Evolutionary conservation across 2,329 filamentous ascomycete genomes (phyloP), one percentile per base, ranked within the genome.

Genomic region (Tolypocladium ophioglossoides): DNA sequence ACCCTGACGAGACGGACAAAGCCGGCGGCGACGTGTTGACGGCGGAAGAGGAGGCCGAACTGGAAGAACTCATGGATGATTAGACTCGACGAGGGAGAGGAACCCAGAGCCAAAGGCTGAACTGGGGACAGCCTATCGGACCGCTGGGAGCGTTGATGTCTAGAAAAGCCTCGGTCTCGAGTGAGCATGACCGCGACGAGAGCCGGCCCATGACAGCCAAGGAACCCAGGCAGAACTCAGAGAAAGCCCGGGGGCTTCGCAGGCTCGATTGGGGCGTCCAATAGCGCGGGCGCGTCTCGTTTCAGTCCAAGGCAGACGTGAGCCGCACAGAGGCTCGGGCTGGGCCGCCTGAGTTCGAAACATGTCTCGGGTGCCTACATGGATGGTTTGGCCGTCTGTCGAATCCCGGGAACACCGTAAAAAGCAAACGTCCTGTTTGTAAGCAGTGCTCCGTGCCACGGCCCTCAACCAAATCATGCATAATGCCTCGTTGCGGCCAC

Each of bases 51-150:
- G 92, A 97, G 70, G 86, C 87, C 5, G 94, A 97, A 69, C 75
- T 99, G 59, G 91, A 90, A 16, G 94, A 91, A 59, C 72, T 99
- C 67, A 89, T 99, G 89, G 89, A 85, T 58, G 85, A 89, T 58
- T 78, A 52, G 54, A 7, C 10, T n/a, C 44, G 10, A 48, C 10
- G 18, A 11, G 24, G 34, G 38, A 32, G 39, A 27, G 14, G 48
- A 30, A 6, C 20, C 4, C 10, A 2, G 44, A 20, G 6, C 27
- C 16, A 20, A n/a, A 34, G 20, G 27, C 20, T 12, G 5, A 47
- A 27, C 32, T 22, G 16, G 4, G 16, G 34, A 38, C 14, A 11
- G 18, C 12, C 11, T 7, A 11, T 11, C 7, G 18, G 24, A 24
- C 10, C 5, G 20, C 18, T 8, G 34, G 34, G 16, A 4, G 2